phyloP scores from a whole-genome alignment of 108 stramenopile species.

The Pinguiococcus pyrenoidosus region DNA sequence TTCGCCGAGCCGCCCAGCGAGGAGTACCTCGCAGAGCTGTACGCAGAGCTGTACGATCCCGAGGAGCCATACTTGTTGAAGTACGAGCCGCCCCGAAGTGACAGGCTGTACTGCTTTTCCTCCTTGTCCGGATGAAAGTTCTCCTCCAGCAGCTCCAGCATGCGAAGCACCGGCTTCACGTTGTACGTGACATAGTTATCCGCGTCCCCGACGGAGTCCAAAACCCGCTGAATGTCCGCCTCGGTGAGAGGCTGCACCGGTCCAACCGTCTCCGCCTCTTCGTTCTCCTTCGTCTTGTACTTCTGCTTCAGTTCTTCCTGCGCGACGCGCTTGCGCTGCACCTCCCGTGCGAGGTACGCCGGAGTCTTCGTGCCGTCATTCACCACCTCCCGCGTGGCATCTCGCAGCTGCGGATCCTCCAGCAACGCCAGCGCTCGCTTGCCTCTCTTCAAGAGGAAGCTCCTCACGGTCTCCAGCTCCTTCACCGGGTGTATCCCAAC shows the following conservation, averaged over 20 bases:
- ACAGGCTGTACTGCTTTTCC: slow-evolving; percentile 8
- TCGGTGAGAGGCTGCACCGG: slow-evolving; percentile 23
- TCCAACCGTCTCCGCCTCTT: not conserved
- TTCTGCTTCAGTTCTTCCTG: slow-evolving; percentile 17
- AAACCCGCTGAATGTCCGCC: slow-evolving; percentile 38
- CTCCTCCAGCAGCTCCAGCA: slow-evolving; percentile 44
- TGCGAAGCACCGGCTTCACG: slow-evolving; percentile 47
- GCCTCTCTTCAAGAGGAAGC: slow-evolving; percentile 17
- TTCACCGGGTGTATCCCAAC: slow-evolving; percentile 45
- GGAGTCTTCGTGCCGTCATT: slow-evolving; percentile 18
- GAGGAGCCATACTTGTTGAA: slow-evolving; percentile 1
- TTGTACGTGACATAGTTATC: slow-evolving; percentile 51
- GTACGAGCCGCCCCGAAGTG: slow-evolving; percentile 1
- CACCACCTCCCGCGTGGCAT: slow-evolving; percentile 27
- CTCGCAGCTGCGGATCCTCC: slow-evolving; percentile 25
- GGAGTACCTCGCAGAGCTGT: slow-evolving; percentile 8
- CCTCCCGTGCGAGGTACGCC: slow-evolving; percentile 18
- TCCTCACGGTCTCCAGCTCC: slow-evolving; percentile 25
- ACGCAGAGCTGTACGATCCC: slow-evolving; percentile 7
- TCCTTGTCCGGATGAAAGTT: slow-evolving; percentile 44
- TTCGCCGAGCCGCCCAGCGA: slow-evolving; percentile 46
- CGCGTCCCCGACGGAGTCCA: slow-evolving; percentile 59
- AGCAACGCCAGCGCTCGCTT: slow-evolving; percentile 36
- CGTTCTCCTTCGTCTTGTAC: not conserved
- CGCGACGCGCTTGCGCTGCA: slow-evolving; percentile 6